Evolutionary conservation across 1,284 basidiomycete species (phyloP).

Genomic region (Ceratobasidium theobromae): DNA sequence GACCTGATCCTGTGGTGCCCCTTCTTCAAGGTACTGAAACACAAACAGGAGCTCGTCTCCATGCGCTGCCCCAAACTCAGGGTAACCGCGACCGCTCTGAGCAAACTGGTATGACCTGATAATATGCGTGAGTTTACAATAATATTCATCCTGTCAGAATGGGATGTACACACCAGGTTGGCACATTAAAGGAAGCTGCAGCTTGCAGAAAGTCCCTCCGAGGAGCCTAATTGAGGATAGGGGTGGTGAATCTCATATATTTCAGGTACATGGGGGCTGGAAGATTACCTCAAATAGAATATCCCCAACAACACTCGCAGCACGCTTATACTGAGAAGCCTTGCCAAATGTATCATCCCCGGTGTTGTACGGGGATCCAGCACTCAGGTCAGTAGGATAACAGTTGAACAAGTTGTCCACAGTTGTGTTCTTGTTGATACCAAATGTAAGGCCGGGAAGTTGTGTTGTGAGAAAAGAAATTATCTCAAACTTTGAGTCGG

Average conservation of each 20-base stretch:
- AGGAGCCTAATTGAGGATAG: constrained; percentile 4
- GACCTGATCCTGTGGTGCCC: not conserved
- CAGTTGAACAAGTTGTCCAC: constrained; percentile 16
- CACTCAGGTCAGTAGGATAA: constrained; percentile 27
- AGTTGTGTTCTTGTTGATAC: not conserved
- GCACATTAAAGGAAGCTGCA: not conserved
- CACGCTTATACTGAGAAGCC: constrained; percentile 30
- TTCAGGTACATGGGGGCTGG: not conserved
- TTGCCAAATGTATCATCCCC: constrained; percentile 23
- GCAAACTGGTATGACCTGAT: constrained; percentile 28
- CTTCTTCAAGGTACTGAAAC: constrained; percentile 10
- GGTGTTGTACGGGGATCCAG: constrained; percentile 30
- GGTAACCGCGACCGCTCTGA: constrained; percentile 7
- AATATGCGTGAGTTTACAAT: not conserved
- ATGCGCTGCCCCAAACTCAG: constrained; percentile 10
- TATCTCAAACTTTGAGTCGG: not conserved
- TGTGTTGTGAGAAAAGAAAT: constrained; percentile 18
- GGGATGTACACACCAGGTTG: not conserved
- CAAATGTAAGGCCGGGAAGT: constrained; percentile 19
- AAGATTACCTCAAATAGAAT: constrained; percentile 19
- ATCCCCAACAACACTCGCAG: constrained; percentile 25
- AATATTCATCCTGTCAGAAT: too few relatives aligned
- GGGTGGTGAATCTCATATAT: not conserved
- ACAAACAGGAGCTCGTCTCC: constrained; percentile 14
- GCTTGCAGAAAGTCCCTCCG: constrained; percentile 18